Percentiles rank a stretch among this genome's conserved stretches.
phyloP scores from a whole-genome alignment of 2,329 filamentous ascomycete species.

The Trichoderma polysporum region DNA sequence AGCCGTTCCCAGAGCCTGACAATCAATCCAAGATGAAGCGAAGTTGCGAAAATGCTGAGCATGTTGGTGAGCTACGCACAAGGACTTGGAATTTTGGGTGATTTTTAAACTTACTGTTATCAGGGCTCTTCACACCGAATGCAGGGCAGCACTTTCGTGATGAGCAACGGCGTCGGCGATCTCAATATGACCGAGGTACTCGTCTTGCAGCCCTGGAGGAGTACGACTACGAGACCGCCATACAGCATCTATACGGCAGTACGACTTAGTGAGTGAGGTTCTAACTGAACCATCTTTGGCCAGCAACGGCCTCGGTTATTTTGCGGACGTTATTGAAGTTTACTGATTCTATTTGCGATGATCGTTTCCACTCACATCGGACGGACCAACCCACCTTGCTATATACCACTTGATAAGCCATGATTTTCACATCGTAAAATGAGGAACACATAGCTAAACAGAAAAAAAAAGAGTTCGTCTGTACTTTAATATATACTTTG shows the following conservation, averaged over 20 bases:
- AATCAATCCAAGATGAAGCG: constrained; percentile 86
- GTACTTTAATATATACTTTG: constrained; percentile 3
- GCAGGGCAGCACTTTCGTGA: constrained; percentile 70
- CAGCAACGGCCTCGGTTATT: background rate
- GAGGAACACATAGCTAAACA: constrained; percentile 21
- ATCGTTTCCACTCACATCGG: constrained; percentile 6
- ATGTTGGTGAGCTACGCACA: constrained; percentile 63
- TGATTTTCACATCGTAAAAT: constrained; percentile 22
- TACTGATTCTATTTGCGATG: constrained; percentile 18
- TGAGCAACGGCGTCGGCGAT: constrained; percentile 73
- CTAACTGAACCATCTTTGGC: background rate
- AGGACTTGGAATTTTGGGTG: background rate
- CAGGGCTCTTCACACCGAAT: constrained; percentile 78
- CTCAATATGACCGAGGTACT: constrained; percentile 80
- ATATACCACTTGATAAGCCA: constrained; percentile 22
- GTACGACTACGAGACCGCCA: constrained; percentile 50
- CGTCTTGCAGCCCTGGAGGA: constrained; percentile 67
- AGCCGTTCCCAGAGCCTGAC: constrained; percentile 74
- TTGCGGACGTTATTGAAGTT: constrained; percentile 5
- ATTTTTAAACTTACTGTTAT: background rate
- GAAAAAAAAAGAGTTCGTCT: background rate
- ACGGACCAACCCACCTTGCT: constrained; percentile 19
- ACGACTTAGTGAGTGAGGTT: constrained; percentile 6
- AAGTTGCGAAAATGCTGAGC: constrained; percentile 82
- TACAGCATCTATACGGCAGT: constrained; percentile 41